These are phyloP conservation scores for Fusarium neocosmosporiellum DNA, from an alignment of 2,329 filamentous ascomycete species.

Conservation along the genomic window DNA sequence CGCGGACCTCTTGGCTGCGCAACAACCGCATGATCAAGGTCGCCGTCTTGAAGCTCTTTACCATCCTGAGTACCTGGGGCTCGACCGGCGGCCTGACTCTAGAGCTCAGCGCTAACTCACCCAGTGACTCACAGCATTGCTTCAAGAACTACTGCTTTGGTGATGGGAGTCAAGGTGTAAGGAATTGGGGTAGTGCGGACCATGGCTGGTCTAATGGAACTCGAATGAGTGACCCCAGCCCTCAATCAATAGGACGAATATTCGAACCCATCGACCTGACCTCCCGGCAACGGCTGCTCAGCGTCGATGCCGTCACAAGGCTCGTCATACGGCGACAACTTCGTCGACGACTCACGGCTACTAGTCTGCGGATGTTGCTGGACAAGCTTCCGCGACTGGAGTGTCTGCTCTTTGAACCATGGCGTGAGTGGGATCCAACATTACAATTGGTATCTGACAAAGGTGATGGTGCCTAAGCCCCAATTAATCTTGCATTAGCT, in stretches of 20 bases:
- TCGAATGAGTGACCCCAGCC: not conserved
- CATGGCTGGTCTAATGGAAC: not conserved
- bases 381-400: not conserved
- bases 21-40: not conserved
- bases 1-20: too few species aligned
- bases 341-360: not conserved
- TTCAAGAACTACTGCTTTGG: not conserved
- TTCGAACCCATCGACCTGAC: not conserved
- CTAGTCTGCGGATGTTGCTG: not conserved
- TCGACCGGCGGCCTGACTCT: not conserved
- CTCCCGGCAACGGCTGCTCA: not conserved
- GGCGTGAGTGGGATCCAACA: not conserved
- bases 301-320: not conserved
- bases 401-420: not conserved
- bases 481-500: not conserved
- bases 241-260: not conserved
- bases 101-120: not conserved
- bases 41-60: constrained; percentile 1
- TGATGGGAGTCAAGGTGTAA: not conserved
- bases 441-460: not conserved
- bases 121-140: not conserved
- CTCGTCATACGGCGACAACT: constrained; percentile 1
- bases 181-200: not conserved
- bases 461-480: not conserved
- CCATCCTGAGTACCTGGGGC: not conserved